These are phyloP conservation scores for Eucalyptus sp. DNA, from an alignment of 345 rosid genomes.

Conservation along the genomic window DNA sequence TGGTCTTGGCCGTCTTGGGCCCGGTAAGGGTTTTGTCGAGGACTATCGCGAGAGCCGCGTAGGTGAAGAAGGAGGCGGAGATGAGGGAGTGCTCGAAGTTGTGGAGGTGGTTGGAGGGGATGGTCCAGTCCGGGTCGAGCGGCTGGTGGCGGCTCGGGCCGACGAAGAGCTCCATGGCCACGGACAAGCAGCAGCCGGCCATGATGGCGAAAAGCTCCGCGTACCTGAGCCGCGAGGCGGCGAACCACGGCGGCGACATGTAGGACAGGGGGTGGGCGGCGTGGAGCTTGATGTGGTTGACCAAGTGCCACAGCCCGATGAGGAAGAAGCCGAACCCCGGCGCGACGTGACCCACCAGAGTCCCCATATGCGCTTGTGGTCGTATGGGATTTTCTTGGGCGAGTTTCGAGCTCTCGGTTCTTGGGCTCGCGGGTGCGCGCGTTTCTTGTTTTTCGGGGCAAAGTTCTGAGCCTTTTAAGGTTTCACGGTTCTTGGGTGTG, in stretches of 20 bases:
- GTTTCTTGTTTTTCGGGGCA: background rate
- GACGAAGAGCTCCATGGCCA: constrained; percentile 73
- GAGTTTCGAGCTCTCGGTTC: background rate
- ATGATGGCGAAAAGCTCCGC: constrained; percentile 55
- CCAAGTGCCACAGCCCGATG: constrained; percentile 73
- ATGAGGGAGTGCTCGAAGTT: constrained; percentile 80
- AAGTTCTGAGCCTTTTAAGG: background rate
- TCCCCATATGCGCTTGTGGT: constrained; percentile 34
- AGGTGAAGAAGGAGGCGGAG: constrained; percentile 51
- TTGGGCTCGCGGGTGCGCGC: background rate
- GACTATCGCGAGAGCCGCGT: constrained; percentile 43
- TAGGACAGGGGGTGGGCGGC: constrained; percentile 38
- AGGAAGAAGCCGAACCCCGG: constrained; percentile 60
- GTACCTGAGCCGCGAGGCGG: constrained; percentile 33
- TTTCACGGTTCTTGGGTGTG: background rate
- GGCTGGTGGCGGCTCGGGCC: constrained; percentile 73
- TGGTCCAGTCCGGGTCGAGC: constrained; percentile 63
- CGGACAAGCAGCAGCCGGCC: constrained; percentile 39
- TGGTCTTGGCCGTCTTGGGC: constrained; percentile 10
- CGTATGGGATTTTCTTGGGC: background rate
- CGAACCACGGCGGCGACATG: constrained; percentile 53
- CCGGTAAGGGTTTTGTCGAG: constrained; percentile 15
- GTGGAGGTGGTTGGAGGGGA: constrained; percentile 79
- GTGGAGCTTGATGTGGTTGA: constrained; percentile 58
- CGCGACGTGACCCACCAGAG: constrained; percentile 62